Percentiles rank a stretch among this genome's conserved stretches.
Conservation (phyloP, 306 rosid genomes). For the Calophaca sinica region DNA sequence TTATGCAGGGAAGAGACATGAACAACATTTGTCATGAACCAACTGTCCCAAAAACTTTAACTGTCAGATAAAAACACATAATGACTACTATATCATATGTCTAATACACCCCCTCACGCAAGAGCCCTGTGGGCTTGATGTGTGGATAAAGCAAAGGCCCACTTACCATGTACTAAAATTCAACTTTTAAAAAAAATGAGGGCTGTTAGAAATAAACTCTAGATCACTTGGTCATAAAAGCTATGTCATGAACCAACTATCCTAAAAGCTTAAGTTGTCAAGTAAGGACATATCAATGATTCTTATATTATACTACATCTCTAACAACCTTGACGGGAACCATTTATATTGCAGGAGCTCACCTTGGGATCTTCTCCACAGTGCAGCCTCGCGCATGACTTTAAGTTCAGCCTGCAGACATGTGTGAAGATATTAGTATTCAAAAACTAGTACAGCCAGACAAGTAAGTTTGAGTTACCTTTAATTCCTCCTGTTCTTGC, state of each 20-base stretch:
- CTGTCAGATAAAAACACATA: too few species aligned
- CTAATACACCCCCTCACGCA: too few species aligned
- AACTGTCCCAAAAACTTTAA: too few species aligned
- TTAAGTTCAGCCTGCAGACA: conserved; percentile 72
- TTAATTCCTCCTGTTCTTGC: conserved; percentile 81
- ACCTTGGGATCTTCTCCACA: conserved; percentile 96
- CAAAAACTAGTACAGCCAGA: conserved; percentile 32
- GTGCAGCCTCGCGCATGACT: conserved; percentile 89
- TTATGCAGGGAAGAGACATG: conserved; percentile 20
- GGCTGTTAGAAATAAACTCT: too few species aligned
- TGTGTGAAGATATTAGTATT: conserved; percentile 26
- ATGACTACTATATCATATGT: too few species aligned
- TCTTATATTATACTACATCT: neutral
- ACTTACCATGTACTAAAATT: too few species aligned
- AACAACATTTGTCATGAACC: neutral
- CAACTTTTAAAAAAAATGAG: too few species aligned
- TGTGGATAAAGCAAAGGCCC: too few species aligned
- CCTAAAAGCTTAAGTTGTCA: neutral
- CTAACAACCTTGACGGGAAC: conserved; percentile 38
- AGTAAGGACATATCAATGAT: neutral
- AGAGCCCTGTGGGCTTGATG: too few species aligned
- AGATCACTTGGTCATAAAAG: too few species aligned
- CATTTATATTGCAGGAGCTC: conserved; percentile 38
- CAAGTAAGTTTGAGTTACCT: conserved; percentile 56
- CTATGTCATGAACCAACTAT: neutral